A percentile compares a stretch with the other conserved stretches of the same genome.
Evolutionary conservation across 495 filamentous ascomycete genomes (phyloP).

Genomic region (Choiromyces venosus): DNA sequence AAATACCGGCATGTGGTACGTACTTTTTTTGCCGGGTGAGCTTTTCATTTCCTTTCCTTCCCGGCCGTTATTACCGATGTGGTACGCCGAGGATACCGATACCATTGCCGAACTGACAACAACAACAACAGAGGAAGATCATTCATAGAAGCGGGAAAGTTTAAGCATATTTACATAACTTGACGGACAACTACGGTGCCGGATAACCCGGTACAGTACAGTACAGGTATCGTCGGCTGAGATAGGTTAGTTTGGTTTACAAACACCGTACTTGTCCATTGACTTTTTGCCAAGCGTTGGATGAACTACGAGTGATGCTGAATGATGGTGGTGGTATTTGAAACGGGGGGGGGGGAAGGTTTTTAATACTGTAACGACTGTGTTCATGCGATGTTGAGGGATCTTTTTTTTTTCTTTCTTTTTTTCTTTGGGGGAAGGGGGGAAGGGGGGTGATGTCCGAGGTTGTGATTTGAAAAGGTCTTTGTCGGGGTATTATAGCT

Average conservation of each 20-base stretch:
- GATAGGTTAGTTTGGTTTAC: no score
- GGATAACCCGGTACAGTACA: no score
- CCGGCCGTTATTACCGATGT: background rate
- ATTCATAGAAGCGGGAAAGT: background rate
- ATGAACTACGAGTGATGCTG: background rate
- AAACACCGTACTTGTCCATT: background rate
- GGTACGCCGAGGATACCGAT: background rate
- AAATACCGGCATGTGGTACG: no score
- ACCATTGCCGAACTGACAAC: background rate
- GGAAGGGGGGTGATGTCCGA: background rate
- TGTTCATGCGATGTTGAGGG: no score
- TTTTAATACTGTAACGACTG: no score
- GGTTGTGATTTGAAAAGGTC: no score
- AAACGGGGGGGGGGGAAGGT: no score
- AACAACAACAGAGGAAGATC: no score
- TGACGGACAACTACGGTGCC: no score
- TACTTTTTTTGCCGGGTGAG: constrained; percentile 27
- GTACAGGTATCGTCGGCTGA: no score
- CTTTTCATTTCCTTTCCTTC: background rate
- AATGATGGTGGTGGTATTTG: background rate
- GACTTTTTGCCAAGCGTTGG: background rate
- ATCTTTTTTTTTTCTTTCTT: background rate
- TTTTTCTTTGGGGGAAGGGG: background rate
- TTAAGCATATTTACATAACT: no score
- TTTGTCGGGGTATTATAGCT: no score